Base-by-base conservation (phyloP, 768 basidiomycete genomes). In the Porpolomopsis calyptriformis region DNA sequence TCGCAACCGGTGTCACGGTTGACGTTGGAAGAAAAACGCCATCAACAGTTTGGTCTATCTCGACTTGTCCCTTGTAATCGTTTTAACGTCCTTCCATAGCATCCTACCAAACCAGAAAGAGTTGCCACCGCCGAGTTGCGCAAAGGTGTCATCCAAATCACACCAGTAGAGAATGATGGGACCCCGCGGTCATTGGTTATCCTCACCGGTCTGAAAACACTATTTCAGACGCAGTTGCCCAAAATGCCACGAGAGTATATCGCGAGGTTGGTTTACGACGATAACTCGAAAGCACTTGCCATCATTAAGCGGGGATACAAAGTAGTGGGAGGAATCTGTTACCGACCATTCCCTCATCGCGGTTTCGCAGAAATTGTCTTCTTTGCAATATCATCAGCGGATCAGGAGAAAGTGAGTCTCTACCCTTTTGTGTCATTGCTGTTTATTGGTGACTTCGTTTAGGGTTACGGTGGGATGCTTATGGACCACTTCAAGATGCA, bases 221-320 rank as follows among this genome's bases (percentile, higher is more conserved):
- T 98, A 12, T 98, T 99, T 59, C 94, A 96, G 58, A 87, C 88
- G 53, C 96, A 99, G 62, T 66, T 99, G 1, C 96, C 96, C 5
- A 97, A 97, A 65, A 98, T 99, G 96, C 96, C 96, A 10, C 73
- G 91, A 57, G 96, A 98, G 60, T 99, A 99, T 59, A 98, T 99
- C 54, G 89, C 96, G 3, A 79, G 96, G 19, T 75, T 98, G 22
- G 94, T 97, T 1, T 88, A 88, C 54, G 96, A 98, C 59, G 68
- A 72, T 31, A 96, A 91, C 57, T 96, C 94, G n/a, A 85, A 85
- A 57, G 78, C 78, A 26, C 74, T 99, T 43, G 96, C 92, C 2
- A 96, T 99, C 58, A 82, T 96, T 58, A 97, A 97, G 64, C 75
- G 83, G 20, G 96, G 96, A 0, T 83, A 80, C 63, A 93, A 93